Conservation (phyloP, 1,284 basidiomycete species). For the Acaromyces ingoldii region DNA sequence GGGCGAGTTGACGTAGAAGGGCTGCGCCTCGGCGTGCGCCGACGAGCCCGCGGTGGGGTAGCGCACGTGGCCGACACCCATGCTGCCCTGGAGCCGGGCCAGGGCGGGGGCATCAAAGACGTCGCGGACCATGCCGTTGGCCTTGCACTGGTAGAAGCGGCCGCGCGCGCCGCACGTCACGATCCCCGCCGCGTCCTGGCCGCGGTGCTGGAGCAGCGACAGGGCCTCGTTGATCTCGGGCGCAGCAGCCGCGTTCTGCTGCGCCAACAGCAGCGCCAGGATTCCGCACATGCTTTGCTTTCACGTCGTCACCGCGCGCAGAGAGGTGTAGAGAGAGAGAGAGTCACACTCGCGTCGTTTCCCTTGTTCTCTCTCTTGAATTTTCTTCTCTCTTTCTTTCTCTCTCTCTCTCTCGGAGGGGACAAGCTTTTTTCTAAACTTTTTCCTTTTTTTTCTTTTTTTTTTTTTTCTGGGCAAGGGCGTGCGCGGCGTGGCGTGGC, state of each 20-base stretch:
- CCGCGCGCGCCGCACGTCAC: constrained; percentile 94
- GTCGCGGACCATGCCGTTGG: constrained; percentile 99
- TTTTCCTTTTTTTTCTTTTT: too few species aligned
- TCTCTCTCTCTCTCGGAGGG: too few species aligned
- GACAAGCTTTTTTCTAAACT: too few species aligned
- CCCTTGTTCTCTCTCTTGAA: too few species aligned
- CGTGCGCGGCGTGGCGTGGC: too few species aligned
- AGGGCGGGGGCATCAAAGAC: constrained; percentile 82
- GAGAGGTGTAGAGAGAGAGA: too few species aligned
- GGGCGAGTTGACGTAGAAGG: constrained; percentile 99
- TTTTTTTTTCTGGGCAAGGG: too few species aligned
- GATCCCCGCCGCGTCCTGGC: constrained; percentile 97
- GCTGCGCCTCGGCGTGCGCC: constrained; percentile 93
- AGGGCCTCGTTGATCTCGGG: constrained; percentile 51
- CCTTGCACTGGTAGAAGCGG: constrained; percentile 95
- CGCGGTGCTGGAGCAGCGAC: constrained; percentile 54
- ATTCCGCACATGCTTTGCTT: constrained; percentile 46
- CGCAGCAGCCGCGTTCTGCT: constrained; percentile 27
- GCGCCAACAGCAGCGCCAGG: constrained; percentile 44
- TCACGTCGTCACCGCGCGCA: too few species aligned
- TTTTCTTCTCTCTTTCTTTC: too few species aligned
- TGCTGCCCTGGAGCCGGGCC: constrained; percentile 75
- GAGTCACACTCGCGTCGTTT: too few species aligned
- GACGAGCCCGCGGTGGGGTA: constrained; percentile 96
- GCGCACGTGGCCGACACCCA: constrained; percentile 88